Evolutionary conservation across 2,329 filamentous ascomycete genomes (phyloP), one percentile per base, ranked within the genome.

Genomic region (Aspergillus felis): DNA sequence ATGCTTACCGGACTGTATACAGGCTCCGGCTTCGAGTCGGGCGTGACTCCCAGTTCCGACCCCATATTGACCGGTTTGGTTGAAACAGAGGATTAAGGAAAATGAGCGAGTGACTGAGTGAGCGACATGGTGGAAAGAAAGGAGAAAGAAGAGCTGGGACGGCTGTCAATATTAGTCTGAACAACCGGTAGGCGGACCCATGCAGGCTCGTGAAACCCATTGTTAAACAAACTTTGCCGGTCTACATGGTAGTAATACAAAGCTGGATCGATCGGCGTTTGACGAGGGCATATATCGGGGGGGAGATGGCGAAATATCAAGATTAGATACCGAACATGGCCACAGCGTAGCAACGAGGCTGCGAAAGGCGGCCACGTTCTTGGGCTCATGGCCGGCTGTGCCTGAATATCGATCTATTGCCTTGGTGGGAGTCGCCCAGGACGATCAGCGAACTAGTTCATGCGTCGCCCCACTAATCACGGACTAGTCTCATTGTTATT

Each of bases 11-110:
- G 60, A 10, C 32, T 57, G 53, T 67, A 59, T 50, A 51, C 32
- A 20, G 64, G 44, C 47, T 63, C 54, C 8, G 66, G 59, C 61
- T 68, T 66, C 12, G 66, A 66, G n/a, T 66, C 58, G 48, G 66
- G 62, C 25, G 59, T 63, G 48, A 69, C 59, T 35, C 68, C 68
- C 24, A 68, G 61, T 61, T 71, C 69, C 5, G 68, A 71, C 27
- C 68, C 69, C 69, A 71, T 71, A 54, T 44, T 54, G 56, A 48
- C 14, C 14, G 2, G 32, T 17, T 7, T 38, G 14, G 14, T 17
- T 17, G 14, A 38, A 38, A 17, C 32, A 38, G 17, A 38, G 32
- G 14, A 38, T 7, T 7, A 38, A 17, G 14, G 14, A 38, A 38
- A 17, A 7, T 38, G 32, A 38, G 7, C 1, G 32, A 38, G 14